phyloP scores from a whole-genome alignment of 1,139 yeast genomes.

The Geotrichum phurueaensis region DNA sequence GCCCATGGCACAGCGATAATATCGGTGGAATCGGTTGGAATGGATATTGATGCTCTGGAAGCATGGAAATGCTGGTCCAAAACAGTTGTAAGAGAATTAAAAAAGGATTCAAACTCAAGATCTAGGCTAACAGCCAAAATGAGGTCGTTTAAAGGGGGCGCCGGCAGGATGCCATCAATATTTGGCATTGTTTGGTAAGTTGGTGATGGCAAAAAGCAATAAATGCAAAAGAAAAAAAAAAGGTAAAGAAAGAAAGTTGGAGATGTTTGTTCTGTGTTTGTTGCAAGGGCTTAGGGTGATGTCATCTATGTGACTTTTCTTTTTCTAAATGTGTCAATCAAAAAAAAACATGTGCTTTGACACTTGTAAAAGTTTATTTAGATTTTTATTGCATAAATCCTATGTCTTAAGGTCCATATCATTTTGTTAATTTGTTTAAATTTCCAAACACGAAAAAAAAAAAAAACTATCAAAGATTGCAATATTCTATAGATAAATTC shows the following conservation, averaged over 20 bases:
- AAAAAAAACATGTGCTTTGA: constrained; percentile 1
- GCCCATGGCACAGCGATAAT: constrained; percentile 36
- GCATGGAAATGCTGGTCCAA: constrained; percentile 30
- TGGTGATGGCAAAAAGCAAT: background rate
- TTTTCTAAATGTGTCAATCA: background rate
- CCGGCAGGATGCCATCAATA: background rate
- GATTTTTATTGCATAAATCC: background rate
- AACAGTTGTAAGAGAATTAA: constrained; percentile 29
- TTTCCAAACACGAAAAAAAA: background rate
- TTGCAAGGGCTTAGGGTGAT: background rate
- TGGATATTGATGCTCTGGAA: constrained; percentile 28
- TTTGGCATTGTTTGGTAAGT: background rate
- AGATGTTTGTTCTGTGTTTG: background rate
- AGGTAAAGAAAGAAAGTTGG: background rate
- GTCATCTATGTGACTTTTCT: background rate
- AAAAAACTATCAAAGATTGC: background rate
- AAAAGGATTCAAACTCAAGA: constrained; percentile 33
- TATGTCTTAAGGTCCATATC: background rate
- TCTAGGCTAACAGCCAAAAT: constrained; percentile 31
- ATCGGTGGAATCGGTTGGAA: constrained; percentile 36
- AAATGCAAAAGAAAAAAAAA: background rate
- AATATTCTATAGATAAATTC: background rate
- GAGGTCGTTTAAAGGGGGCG: constrained; percentile 31
- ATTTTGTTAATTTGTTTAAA: background rate
- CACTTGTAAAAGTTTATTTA: background rate